phyloP scores from a whole-genome alignment of 2,329 filamentous ascomycete genomes.

The Harringtonia aguacate region DNA sequence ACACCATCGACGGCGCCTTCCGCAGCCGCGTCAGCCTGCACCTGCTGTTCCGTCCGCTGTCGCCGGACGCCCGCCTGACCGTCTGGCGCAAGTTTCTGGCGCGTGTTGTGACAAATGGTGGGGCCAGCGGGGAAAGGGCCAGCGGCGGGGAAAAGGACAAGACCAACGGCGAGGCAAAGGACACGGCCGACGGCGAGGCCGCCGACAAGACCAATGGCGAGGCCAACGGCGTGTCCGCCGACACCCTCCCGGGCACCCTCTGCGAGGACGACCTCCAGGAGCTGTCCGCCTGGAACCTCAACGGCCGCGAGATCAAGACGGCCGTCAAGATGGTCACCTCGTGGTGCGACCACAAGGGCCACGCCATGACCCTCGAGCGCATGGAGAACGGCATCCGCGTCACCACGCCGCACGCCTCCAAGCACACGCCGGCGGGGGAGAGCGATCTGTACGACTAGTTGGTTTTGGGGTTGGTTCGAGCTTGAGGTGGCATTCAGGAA shows the following conservation, averaged over 20 bases:
- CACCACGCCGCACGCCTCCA: conserved; percentile 30
- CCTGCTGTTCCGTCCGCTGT: conserved; percentile 31
- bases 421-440: conserved; percentile 12
- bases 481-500: no score
- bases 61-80: conserved; percentile 22
- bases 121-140: no score
- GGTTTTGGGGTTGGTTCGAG: no score
- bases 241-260: conserved; percentile 3
- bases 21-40: conserved; percentile 35
- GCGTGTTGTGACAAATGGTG: conserved; percentile 23
- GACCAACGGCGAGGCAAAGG: not conserved
- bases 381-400: conserved; percentile 34
- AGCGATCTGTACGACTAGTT: conserved; percentile 8
- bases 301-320: conserved; percentile 36
- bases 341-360: conserved; percentile 34
- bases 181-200: not conserved
- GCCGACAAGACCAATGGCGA: not conserved
- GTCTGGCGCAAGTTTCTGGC: conserved; percentile 37
- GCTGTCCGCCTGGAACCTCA: conserved; percentile 29
- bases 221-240: not conserved
- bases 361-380: conserved; percentile 27
- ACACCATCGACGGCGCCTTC: conserved; percentile 32
- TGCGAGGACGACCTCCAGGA: conserved; percentile 25
- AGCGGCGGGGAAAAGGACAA: not conserved
- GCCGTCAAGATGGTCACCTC: conserved; percentile 32